Percentiles rank a stretch among this genome's conserved stretches.
Conservation (phyloP, 2,329 filamentous ascomycete species). For the Conoideocrella luteorostrata region DNA sequence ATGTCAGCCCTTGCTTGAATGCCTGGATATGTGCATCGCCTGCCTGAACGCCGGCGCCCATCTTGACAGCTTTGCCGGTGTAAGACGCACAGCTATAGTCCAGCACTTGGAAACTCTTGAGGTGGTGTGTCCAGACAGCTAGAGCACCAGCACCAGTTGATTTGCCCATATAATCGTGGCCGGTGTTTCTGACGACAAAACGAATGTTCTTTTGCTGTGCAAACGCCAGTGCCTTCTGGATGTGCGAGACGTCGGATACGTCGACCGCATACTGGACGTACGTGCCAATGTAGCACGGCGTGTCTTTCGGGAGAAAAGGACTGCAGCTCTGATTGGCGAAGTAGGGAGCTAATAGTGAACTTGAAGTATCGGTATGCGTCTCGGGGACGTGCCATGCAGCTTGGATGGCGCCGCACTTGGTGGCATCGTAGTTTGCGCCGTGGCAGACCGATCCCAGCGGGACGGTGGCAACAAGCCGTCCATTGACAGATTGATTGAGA, state of each 20-base stretch:
- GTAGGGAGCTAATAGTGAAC: slow-evolving; percentile 25
- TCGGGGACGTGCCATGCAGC: neutral
- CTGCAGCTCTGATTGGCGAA: slow-evolving; percentile 27
- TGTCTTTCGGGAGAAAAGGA: slow-evolving; percentile 27
- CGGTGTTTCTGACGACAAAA: slow-evolving; percentile 45
- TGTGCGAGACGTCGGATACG: neutral
- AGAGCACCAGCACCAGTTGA: slow-evolving; percentile 46
- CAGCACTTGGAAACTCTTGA: slow-evolving; percentile 36
- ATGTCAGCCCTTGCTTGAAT: slow-evolving; percentile 35
- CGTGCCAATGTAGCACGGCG: slow-evolving; percentile 35
- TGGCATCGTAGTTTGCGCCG: slow-evolving; percentile 33
- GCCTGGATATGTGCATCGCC: slow-evolving; percentile 42
- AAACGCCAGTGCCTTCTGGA: slow-evolving; percentile 21
- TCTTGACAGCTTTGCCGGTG: slow-evolving; percentile 42
- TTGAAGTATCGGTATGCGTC: slow-evolving; percentile 4
- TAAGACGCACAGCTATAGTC: slow-evolving; percentile 37
- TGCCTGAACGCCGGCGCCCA: slow-evolving; percentile 49
- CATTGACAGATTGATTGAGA: slow-evolving; percentile 47
- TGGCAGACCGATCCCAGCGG: slow-evolving; percentile 48
- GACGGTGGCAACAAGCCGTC: slow-evolving; percentile 42
- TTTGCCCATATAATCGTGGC: slow-evolving; percentile 50
- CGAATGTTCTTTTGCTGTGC: slow-evolving; percentile 35
- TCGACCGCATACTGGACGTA: slow-evolving; percentile 19
- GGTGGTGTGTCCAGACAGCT: slow-evolving; percentile 34
- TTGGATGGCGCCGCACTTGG: slow-evolving; percentile 30